Evolutionary conservation across 768 basidiomycete genomes (phyloP), one percentile per base, ranked within the genome.

Genomic region (Sporobolomyces phaffii): DNA sequence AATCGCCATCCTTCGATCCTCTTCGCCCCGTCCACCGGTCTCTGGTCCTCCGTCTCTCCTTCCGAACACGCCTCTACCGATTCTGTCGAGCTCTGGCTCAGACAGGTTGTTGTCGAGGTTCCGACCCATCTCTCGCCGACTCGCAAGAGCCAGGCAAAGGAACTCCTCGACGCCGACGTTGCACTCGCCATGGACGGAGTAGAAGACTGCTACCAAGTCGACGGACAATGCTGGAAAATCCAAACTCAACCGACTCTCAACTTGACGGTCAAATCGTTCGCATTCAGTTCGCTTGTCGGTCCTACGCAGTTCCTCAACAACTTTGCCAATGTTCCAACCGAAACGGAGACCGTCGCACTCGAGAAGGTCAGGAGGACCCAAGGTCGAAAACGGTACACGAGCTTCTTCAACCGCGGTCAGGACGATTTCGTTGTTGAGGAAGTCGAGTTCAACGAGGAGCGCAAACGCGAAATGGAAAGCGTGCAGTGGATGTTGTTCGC

Each of bases 401-500:
- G 59, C 61, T 71, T 71, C 59, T 71, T 71, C 59, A 64, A 60
- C 41, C 50, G 70, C 41, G 68, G 63, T 1, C 53, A 36, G 13
- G 57, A 66, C 38, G 69, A 77, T 34, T 75, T 75, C 62, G 58
- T 73, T 29, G 68, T 73, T 24, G 67, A 73, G 62, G 56, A 72
- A 44, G 78, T 83, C 31, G 84, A 85, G 64, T 78, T 75, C 68
- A 79, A 80, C 69, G 80, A 77, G 62, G 82, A 84, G 64, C 79
- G 83, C 14, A 84, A 89, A 54, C 84, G 82, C 22, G 84, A 87
- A 66, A 88, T 90, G 84, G 84, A 84, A 77, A 87, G 85, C 62
- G 84, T 87, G 44, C 87, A 85, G 65, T 97, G 92, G 92, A 83
- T 94, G 49, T 86, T 89, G 0, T 94, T 96, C 72, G 93, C 94